Base-by-base conservation (phyloP, 179 eudicot species). In the Nepenthes alata region DNA sequence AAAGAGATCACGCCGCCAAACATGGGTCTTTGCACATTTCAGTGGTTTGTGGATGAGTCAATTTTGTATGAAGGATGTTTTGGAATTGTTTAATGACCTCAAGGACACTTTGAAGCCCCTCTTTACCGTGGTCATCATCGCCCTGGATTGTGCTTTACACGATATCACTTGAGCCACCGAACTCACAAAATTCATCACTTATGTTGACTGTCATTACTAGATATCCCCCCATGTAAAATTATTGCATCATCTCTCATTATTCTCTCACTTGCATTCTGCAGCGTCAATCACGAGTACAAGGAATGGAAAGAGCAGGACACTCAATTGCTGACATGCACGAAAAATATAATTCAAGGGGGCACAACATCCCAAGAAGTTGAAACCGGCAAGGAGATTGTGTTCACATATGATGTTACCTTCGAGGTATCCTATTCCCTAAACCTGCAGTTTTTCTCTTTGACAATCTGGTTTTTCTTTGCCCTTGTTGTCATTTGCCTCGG, bases 251-350 rank as follows among this genome's bases (percentile, higher is more conserved):
- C 15, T 6, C 13, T 50, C 53, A 50, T 50, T 11, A 25, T 51
- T 16, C 15, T 53, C 52, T 67, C 41, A 49, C 49, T 47, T 66
- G 41, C 13, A 14, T 54, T 52, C 15, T 53, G 63, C 54, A 77
- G 81, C 69, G 50, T 77, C 61, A 69, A 70, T 47, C 81, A 77
- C 54, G 75, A 77, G 68, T 74, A 70, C 71, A 77, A 77, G 69
- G 75, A 70, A 47, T 77, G 78, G 81, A 71, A 77, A 60, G 78
- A 74, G n/a, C 47, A 70, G 63, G 67, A 70, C 51, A 71, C 81
- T 53, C 81, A 70, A 56, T 55, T 77, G 67, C 55, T 69, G 12
- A 74, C 81, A 61, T 77, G 81, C 63, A 61, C 78, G 13, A 74
- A 74, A 57, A 74, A 65, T 51, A 70, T 70, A 2, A 64, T 70